Conservation (phyloP, 176 grass and related monocot genomes). For the Secale cereale region DNA sequence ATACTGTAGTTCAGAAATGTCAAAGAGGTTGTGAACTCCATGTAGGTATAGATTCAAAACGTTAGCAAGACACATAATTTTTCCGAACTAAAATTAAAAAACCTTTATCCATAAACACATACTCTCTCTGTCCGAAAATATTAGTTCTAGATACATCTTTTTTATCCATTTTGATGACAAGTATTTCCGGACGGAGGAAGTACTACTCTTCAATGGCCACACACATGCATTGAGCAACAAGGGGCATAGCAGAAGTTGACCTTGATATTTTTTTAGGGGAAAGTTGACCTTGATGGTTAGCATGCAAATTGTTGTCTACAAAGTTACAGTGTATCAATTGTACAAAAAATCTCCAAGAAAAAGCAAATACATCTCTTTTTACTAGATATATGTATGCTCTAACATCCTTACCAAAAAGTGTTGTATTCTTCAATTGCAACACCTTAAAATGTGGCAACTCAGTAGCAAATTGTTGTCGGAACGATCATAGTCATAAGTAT, state of each 20-base stretch:
- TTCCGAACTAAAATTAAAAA: neutral
- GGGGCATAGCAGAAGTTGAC: neutral
- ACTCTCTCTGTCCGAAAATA: neutral
- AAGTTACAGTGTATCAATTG: conserved; percentile 1
- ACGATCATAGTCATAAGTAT: too few relatives aligned
- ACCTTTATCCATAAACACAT: neutral
- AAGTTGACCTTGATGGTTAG: conserved; percentile 1
- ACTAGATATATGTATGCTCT: conserved; percentile 25
- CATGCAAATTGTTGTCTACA: conserved; percentile 11
- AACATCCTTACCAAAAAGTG: conserved; percentile 19
- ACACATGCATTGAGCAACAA: neutral
- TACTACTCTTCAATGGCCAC: neutral
- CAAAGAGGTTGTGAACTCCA: neutral
- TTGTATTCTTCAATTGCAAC: conserved; percentile 35
- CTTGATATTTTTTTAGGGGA: neutral
- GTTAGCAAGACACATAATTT: conserved; percentile 12
- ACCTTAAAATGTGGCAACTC: conserved; percentile 32
- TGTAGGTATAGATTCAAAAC: conserved; percentile 15
- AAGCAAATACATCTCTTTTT: neutral
- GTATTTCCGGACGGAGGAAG: too few relatives aligned
- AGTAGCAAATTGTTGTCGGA: conserved; percentile 35
- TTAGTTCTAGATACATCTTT: too few relatives aligned
- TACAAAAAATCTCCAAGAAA: conserved; percentile 3
- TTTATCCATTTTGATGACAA: too few relatives aligned
- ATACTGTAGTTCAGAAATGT: too few relatives aligned